Evolutionary conservation across 2,329 filamentous ascomycete genomes (phyloP).

Genomic region (Hypoxylon sp.): DNA sequence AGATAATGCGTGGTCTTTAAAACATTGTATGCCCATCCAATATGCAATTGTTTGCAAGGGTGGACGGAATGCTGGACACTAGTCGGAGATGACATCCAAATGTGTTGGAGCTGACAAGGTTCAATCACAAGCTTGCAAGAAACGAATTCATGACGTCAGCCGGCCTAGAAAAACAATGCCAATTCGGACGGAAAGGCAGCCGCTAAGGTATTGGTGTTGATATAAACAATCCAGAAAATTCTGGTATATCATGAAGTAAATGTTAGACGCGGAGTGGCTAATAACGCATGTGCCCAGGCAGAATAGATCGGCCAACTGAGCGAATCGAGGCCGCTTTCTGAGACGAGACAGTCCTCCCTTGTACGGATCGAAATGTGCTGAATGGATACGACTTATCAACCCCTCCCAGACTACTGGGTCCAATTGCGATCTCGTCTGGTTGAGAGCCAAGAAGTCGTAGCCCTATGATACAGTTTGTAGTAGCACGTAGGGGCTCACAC

Average conservation of each 20-base stretch:
- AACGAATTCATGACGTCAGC: constrained; percentile 40
- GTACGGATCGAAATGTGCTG: constrained; percentile 16
- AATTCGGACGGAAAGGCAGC: constrained; percentile 21
- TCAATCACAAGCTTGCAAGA: constrained; percentile 35
- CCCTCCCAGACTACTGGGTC: constrained; percentile 47
- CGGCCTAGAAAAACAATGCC: constrained; percentile 4
- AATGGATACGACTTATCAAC: constrained; percentile 30
- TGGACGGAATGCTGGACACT: constrained; percentile 9
- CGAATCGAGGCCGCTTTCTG: constrained; percentile 18
- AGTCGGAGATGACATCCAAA: constrained; percentile 29
- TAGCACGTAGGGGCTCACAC: constrained; percentile 25
- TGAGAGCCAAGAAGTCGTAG: constrained; percentile 40
- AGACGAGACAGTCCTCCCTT: constrained; percentile 23
- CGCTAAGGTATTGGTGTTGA: constrained; percentile 7
- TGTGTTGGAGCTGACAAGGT: constrained; percentile 24
- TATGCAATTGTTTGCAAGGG: constrained; percentile 19
- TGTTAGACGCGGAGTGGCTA: constrained; percentile 16
- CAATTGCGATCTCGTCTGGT: constrained; percentile 41
- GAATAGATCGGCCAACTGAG: constrained; percentile 12
- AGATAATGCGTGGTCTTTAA: constrained; percentile 39
- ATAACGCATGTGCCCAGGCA: background rate
- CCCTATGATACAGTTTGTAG: constrained; percentile 33
- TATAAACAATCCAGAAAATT: constrained; percentile 13
- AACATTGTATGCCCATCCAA: constrained; percentile 29
- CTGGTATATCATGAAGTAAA: constrained; percentile 7